Base-by-base conservation (phyloP, 2,329 filamentous ascomycete species). In the Akanthomyces lecanii region DNA sequence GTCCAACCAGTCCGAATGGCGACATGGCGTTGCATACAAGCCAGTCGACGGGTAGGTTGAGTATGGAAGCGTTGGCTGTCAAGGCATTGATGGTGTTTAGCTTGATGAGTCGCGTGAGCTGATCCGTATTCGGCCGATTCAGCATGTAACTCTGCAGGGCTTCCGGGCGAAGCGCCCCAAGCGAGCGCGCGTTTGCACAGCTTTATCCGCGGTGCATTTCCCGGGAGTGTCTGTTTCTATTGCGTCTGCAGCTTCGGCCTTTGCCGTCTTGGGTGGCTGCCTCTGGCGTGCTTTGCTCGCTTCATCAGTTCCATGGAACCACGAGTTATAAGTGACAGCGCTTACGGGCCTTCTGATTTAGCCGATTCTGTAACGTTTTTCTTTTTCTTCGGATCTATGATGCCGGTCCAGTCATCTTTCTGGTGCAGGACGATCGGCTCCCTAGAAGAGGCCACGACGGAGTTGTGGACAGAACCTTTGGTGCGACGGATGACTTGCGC, bases 391-490 rank as follows among this genome's bases (percentile, higher is more conserved):
- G 66, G 67, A 62, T 68, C 70, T 2, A 67, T 71, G 4, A 72
- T 67, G 14, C 73, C 73, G 0, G 70, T 72, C 73, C 73, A 75
- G 60, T 75, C 72, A 36, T 75, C 72, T 16, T 40, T 48, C 38
- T 18, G 25, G 23, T 28, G 18, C 44, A 63, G 33, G n/a, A 53
- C 62, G 38, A 63, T 50, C 14, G 45, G 45, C 21, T 47, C 21
- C 21, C 12, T 47, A 12, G 21, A n/a, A 14, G n/a, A 47, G 45
- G 11, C 21, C 45, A 23, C 14, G 45, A 11, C 21, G 44, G 21
- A 4, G 21, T 23, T 47, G 21, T 12, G 4, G 11, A 25, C 6
- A 6, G 4, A 1, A 25, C n/a, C 2, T 47, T 47, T 3, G n/a
- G n/a, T 47, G 44, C 44, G 21, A 45, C 21, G 44, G n/a, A 47